These are phyloP conservation scores for Alternaria rosae DNA, from an alignment of 2,329 filamentous ascomycete species.

Conservation along the genomic window DNA sequence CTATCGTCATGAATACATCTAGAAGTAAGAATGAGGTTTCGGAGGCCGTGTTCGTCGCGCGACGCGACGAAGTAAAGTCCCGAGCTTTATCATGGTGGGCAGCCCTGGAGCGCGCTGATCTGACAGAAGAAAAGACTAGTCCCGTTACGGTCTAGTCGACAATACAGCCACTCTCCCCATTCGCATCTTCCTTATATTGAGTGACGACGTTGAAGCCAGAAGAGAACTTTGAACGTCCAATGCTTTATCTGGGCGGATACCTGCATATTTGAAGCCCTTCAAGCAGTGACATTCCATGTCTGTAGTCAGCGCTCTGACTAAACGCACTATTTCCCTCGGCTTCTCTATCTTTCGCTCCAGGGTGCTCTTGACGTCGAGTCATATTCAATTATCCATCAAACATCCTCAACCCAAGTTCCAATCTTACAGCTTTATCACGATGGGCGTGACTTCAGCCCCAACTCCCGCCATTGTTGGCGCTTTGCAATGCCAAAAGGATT, in stretches of 20 bases:
- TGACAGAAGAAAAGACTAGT: not conserved
- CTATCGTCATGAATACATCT: not conserved
- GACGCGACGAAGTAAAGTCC: not conserved
- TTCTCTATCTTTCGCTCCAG: constrained; percentile 17
- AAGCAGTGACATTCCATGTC: constrained; percentile 6
- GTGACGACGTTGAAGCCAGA: not conserved
- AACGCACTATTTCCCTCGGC: constrained; percentile 17
- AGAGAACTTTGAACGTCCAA: not conserved
- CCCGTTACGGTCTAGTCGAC: not conserved
- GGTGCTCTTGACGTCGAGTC: constrained; percentile 9
- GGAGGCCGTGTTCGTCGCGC: not conserved
- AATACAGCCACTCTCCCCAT: not conserved
- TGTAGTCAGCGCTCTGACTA: constrained; percentile 20
- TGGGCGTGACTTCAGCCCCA: constrained; percentile 24
- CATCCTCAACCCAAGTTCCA: not conserved
- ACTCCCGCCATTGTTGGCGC: constrained; percentile 40
- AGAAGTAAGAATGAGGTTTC: not conserved
- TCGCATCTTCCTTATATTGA: too few relatives aligned
- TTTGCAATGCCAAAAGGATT: constrained; percentile 42
- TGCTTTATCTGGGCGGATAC: not conserved
- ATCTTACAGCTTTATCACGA: constrained; percentile 6
- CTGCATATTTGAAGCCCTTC: not conserved
- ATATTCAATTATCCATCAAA: not conserved
- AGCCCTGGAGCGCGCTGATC: not conserved
- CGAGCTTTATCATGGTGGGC: not conserved